Evolutionary conservation across 1,284 basidiomycete genomes (phyloP).

Genomic region (Trametes hirsuta): DNA sequence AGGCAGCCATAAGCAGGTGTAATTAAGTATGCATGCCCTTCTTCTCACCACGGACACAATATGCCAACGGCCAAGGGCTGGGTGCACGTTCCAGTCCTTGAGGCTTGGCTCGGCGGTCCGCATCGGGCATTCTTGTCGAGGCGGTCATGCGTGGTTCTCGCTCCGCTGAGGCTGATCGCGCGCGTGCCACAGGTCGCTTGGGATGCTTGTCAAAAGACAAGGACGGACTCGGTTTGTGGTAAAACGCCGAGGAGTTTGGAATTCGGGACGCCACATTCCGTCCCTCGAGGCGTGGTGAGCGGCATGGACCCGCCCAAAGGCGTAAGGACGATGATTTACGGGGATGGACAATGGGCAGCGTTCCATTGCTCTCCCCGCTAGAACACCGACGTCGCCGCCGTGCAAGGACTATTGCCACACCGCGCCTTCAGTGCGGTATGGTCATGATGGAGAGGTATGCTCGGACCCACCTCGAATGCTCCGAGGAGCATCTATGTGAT

Average conservation of each 20-base stretch:
- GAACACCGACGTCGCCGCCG: conserved; percentile 14
- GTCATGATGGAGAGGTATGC: neutral
- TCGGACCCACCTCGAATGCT: no score
- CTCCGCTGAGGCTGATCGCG: neutral
- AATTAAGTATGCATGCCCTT: neutral
- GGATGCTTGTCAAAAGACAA: neutral
- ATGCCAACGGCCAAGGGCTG: neutral
- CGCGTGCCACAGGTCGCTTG: conserved; percentile 5
- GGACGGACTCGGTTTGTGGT: conserved; percentile 1
- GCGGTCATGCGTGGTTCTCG: neutral
- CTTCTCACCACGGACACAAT: conserved; percentile 15
- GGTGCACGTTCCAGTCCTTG: neutral
- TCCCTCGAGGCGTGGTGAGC: neutral
- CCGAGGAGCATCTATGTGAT: no score
- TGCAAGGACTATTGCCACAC: conserved; percentile 1
- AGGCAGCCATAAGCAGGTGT: conserved; percentile 1
- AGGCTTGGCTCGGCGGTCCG: neutral
- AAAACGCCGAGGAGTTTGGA: conserved; percentile 15
- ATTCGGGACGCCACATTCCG: conserved; percentile 8
- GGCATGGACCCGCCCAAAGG: neutral
- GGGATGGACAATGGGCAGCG: neutral
- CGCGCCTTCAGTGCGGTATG: neutral
- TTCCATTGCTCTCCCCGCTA: conserved; percentile 1
- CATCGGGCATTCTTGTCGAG: conserved; percentile 1
- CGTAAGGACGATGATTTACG: neutral